phyloP scores from a whole-genome alignment of 176 grass and related monocot species.

The Oryza longistaminata region DNA sequence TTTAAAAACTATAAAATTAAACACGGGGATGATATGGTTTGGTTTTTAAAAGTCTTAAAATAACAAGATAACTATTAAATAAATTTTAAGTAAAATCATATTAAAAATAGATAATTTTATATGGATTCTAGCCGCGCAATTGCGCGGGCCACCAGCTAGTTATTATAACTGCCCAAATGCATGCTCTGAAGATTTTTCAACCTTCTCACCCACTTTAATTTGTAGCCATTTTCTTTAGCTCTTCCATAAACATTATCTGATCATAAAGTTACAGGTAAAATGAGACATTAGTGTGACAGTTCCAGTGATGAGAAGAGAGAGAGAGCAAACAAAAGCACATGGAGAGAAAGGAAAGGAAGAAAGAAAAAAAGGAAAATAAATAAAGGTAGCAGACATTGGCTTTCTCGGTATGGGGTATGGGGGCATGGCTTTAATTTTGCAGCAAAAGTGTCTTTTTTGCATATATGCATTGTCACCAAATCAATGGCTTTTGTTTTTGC shows the following conservation, averaged over 20 bases:
- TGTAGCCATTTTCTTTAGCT: constrained; percentile 7
- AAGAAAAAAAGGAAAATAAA: neutral
- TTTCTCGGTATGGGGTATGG: neutral
- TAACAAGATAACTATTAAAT: too few relatives aligned
- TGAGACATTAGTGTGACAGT: neutral
- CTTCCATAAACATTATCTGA: neutral
- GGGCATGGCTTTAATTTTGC: neutral
- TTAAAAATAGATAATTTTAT: too few relatives aligned
- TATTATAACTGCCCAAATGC: neutral
- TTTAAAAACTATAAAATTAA: too few relatives aligned
- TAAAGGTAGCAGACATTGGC: neutral
- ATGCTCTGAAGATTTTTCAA: neutral
- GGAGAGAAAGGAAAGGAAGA: neutral
- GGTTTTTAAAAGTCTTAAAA: too few relatives aligned
- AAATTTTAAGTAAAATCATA: too few relatives aligned
- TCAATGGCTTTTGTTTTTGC: neutral
- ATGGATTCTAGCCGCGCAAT: too few relatives aligned
- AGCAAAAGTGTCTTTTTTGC: neutral
- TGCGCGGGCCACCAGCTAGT: too few relatives aligned
- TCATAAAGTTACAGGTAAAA: neutral
- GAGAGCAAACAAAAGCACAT: constrained; percentile 1
- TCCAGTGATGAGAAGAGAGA: neutral
- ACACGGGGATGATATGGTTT: too few relatives aligned
- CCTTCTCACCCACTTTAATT: neutral
- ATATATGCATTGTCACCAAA: neutral